Evolutionary conservation across 2,329 filamentous ascomycete genomes (phyloP).

Genomic region (Diaporthe sp.): DNA sequence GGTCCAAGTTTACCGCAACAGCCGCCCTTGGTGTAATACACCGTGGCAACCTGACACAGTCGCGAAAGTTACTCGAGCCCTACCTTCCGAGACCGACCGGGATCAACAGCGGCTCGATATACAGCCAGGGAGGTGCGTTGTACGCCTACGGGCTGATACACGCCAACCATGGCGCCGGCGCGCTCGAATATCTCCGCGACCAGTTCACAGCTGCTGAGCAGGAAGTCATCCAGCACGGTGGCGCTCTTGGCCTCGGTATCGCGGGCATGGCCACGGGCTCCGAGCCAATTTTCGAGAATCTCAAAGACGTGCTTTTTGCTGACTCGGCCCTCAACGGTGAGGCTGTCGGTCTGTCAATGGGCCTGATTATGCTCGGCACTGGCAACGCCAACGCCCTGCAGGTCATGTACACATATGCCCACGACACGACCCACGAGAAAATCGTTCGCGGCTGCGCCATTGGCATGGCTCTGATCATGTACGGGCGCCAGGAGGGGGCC

Average conservation of each 20-base stretch:
- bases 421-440: slow-evolving; percentile 99
- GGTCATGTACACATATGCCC: slow-evolving; percentile 97
- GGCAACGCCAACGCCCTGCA: slow-evolving; percentile 93
- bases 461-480: slow-evolving; percentile 99
- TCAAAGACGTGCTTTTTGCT: slow-evolving; percentile 88
- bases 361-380: slow-evolving; percentile 98
- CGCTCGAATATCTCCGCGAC: slow-evolving; percentile 81
- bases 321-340: slow-evolving; percentile 98
- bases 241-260: slow-evolving; percentile 93
- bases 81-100: slow-evolving; percentile 87
- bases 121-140: slow-evolving; percentile 94
- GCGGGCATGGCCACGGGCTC: slow-evolving; percentile 98
- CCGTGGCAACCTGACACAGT: slow-evolving; percentile 92
- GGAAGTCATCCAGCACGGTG: slow-evolving; percentile 97
- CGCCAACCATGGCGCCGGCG: slow-evolving; percentile 95
- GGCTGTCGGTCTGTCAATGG: slow-evolving; percentile 95
- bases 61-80: slow-evolving; percentile 91
- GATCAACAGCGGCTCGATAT: slow-evolving; percentile 85
- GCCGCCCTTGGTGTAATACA: slow-evolving; percentile 97
- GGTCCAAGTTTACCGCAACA: slow-evolving; percentile 99
- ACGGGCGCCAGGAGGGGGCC: slow-evolving; percentile 91
- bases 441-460: slow-evolving; percentile 95
- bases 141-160: slow-evolving; percentile 97
- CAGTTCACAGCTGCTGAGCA: slow-evolving; percentile 83
- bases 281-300: slow-evolving; percentile 89